Evolutionary conservation across 2,329 filamentous ascomycete genomes (phyloP), one percentile per base, ranked within the genome.

Genomic region (Pseudogymnoascus destructans): DNA sequence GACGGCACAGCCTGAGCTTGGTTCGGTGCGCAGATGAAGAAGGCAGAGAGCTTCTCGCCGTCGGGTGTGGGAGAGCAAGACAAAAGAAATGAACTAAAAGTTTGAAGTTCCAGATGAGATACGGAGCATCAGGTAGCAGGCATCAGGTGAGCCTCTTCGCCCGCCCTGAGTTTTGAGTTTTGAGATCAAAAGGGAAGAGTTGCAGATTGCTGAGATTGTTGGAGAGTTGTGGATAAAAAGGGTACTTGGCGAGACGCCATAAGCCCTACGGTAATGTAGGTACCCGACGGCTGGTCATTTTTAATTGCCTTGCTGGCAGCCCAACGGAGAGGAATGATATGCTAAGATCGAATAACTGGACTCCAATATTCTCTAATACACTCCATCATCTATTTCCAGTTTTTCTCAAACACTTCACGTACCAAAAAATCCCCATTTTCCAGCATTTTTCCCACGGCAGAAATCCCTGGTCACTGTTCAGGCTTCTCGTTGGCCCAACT

Each of bases 201-300:
- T 27, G 21, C 40, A 25, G 40, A 25, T 42, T 49, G 19, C 23
- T 30, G n/a, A 23, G 25, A 15, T 40, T 15, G 36, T 30, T 30
- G n/a, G n/a, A n/a, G n/a, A n/a, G n/a, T 25, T 46, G 25, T 3
- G 40, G 40, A 25, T 17, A 46, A 17, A 11, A 49, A 27, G 5
- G 46, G 46, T 52, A 52, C 46, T 52, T 52, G n/a, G 46, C 13
- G n/a, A 30, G 46, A 15, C 46, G 46, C 46, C 15, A 30, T 52
- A 52, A 52, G 46, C 46, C 46, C 46, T 52, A 52, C 46, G 46
- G 9, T 52, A 10, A 52, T 52, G 46, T 52, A 52, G 46, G 46
- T 52, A 52, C 46, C 46, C 46, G 46, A 30, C 25, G n/a, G 46
- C 23, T 9, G 23, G 46, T 30, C 9, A 52, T 30, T 52, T 49